Evolutionary conservation across 1,284 basidiomycete genomes (phyloP), one percentile per base, ranked within the genome.

Genomic region (Vanrija sp.): DNA sequence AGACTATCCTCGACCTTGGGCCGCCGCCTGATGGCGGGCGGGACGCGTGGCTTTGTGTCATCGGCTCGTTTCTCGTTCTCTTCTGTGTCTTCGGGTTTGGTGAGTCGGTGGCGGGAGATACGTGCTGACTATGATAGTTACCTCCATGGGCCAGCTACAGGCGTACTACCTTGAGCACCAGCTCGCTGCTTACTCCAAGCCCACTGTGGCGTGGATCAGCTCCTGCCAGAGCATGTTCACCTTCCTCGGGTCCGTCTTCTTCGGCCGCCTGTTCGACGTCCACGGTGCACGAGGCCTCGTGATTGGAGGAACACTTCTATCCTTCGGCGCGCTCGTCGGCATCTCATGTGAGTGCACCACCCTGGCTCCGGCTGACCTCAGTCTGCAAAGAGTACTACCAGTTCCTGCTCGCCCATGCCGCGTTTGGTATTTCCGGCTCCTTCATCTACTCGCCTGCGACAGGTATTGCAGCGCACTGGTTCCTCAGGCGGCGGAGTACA

Each of bases 391-490:
- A 67, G 45, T 76, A 68, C 57, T 76, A 71, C 53, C 73, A 76
- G 46, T 69, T 76, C 55, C 54, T 75, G 16, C 65, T 75, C 7
- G 68, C 72, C 5, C 73, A 75, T 48, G 54, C 65, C 6, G 60
- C 67, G 5, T 71, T 69, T 38, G 74, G 74, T 9, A 55, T 72
- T 3, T 66, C 66, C 5, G 71, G 69, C 3, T 62, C 68, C 1
- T 50, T 71, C 28, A 51, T 73, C 12, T 76, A 74, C 52, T 65
- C 71, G 1, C 72, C 74, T 5, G 62, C 69, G 0, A 74, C 71
- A 1, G 69, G 71, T 6, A 66, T 74, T n/a, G 63, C 67, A 2
- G 70, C 68, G 1, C 74, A 76, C 48, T 76, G 73, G 73, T 76
- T 76, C 54, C 53, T 69, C 40, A 54, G 63, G 15, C 64, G 63